phyloP scores from a whole-genome alignment of 352 stramenopile genomes.

The Globisporangium carolinianum region DNA sequence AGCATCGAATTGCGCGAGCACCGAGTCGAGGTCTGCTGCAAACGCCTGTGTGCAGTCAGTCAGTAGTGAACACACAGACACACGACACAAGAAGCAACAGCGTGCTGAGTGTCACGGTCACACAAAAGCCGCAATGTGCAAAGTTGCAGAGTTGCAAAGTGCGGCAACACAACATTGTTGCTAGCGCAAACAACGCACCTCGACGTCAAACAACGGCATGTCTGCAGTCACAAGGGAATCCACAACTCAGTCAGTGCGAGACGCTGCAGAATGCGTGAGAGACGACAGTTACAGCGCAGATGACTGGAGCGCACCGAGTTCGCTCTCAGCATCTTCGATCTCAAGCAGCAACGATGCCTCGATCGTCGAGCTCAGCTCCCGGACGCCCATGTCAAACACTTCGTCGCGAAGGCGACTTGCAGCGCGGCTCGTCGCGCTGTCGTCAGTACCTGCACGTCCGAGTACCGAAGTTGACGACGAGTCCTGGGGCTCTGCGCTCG shows the following conservation, averaged over 20 bases:
- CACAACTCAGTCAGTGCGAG: neutral
- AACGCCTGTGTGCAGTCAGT: constrained; percentile 21
- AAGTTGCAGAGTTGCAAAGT: neutral
- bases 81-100: too few relatives aligned
- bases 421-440: neutral
- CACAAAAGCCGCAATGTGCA: too few relatives aligned
- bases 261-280: neutral
- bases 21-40: constrained; percentile 34
- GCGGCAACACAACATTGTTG: neutral
- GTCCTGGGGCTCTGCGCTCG: neutral
- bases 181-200: constrained; percentile 17
- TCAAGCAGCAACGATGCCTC: constrained; percentile 24
- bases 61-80: neutral
- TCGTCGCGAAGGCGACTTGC: constrained; percentile 29
- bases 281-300: neutral
- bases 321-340: constrained; percentile 24
- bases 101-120: too few relatives aligned
- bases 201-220: constrained; percentile 37
- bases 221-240: constrained; percentile 12
- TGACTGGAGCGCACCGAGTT: constrained; percentile 19
- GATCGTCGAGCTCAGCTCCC: constrained; percentile 29
- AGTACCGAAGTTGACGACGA: constrained; percentile 12
- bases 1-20: constrained; percentile 50
- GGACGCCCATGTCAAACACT: constrained; percentile 48
- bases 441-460: constrained; percentile 10